Percentiles rank a stretch among this genome's conserved stretches.
These are phyloP conservation scores for Chlamydomonas sp. DNA, from an alignment of 139 green algal genomes.

Conservation along the genomic window DNA sequence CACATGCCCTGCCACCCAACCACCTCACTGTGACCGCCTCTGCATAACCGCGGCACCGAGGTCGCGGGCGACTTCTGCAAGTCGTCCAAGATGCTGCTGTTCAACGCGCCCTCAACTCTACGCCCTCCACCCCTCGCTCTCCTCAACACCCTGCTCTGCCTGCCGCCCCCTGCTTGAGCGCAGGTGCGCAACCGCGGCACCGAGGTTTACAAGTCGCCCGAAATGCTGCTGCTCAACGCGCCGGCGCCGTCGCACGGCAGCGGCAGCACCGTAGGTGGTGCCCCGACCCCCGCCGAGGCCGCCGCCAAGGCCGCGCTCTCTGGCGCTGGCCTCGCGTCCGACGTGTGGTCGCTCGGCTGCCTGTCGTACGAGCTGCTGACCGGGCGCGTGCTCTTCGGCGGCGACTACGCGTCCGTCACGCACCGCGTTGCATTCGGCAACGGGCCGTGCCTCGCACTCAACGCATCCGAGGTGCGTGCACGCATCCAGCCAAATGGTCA, in stretches of 20 bases:
- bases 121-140: background rate
- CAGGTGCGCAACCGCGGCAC: slow-evolving; percentile 58
- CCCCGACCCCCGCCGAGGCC: background rate
- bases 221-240: slow-evolving; percentile 73
- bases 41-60: no score
- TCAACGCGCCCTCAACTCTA: no score
- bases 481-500: no score
- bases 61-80: no score
- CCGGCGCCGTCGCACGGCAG: no score
- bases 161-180: no score
- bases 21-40: no score
- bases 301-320: background rate
- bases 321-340: slow-evolving; percentile 51
- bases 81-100: no score
- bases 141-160: background rate
- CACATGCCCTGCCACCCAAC: no score
- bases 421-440: slow-evolving; percentile 33
- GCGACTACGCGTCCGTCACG: slow-evolving; percentile 36
- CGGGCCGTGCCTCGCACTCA: slow-evolving; percentile 19
- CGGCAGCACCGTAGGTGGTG: background rate
- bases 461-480: slow-evolving; percentile 14
- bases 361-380: slow-evolving; percentile 65
- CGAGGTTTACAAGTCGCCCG: slow-evolving; percentile 72
- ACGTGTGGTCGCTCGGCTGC: slow-evolving; percentile 77
- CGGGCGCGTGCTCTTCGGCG: slow-evolving; percentile 15